Conservation (phyloP, 768 basidiomycete genomes). For the Clitopilus passeckerianus region DNA sequence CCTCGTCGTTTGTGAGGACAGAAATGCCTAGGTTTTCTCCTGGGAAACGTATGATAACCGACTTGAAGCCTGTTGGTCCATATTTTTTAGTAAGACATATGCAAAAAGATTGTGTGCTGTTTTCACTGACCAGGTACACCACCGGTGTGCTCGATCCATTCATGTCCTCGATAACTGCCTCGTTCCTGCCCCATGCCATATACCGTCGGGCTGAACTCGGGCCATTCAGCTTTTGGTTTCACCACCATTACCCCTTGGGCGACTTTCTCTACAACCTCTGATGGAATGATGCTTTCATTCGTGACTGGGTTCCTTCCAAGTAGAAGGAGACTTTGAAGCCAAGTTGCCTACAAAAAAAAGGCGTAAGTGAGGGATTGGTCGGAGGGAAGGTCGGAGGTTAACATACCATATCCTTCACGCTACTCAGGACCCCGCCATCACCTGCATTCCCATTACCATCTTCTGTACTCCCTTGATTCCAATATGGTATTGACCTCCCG, state of each 20-base stretch:
- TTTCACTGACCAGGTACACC: conserved; percentile 7
- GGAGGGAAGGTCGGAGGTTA: background rate
- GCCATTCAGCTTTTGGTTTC: conserved; percentile 6
- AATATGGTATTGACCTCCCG: background rate
- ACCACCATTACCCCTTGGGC: conserved; percentile 18
- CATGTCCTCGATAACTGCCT: conserved; percentile 14
- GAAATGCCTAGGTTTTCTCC: conserved; percentile 15
- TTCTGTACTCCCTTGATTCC: conserved; percentile 2
- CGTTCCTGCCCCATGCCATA: conserved; percentile 18
- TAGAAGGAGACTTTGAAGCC: conserved; percentile 19
- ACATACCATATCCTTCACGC: conserved; percentile 15
- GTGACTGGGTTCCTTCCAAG: conserved; percentile 19
- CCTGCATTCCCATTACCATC: conserved; percentile 7
- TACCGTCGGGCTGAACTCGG: conserved; percentile 15
- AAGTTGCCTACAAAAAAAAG: conserved; percentile 11
- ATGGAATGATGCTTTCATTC: conserved; percentile 17
- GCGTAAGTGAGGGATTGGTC: background rate
- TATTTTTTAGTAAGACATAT: no score
- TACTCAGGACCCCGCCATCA: conserved; percentile 19
- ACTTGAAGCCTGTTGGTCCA: conserved; percentile 9
- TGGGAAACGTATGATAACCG: conserved; percentile 11
- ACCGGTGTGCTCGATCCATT: conserved; percentile 10
- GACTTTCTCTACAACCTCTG: conserved; percentile 14
- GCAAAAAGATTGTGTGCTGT: background rate
- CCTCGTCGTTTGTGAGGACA: conserved; percentile 16